Evolutionary conservation across 768 basidiomycete genomes (phyloP), one percentile per base, ranked within the genome.

Genomic region (Wakefieldia striispora): DNA sequence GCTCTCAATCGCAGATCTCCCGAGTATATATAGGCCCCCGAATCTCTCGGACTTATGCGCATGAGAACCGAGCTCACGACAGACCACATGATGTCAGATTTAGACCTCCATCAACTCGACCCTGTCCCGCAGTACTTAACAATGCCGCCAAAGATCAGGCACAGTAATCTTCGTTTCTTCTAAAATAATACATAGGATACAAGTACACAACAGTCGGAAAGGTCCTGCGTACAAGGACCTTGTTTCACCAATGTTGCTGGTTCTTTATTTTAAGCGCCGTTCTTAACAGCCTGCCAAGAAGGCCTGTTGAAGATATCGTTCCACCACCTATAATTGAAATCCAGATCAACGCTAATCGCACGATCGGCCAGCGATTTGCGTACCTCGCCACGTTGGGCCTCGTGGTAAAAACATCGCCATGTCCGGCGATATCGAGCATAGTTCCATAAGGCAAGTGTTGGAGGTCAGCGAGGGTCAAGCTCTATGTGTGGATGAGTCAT

Each of bases 381-480:
- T 27, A 78, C 77, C 76, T 74, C 0, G 68, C 50, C 3, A 81
- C 71, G 51, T 79, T 75, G 7, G 77, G 75, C 55, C 70, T 67
- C 34, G 48, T 61, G 13, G 37, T 17, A 26, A 66, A 53, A 17
- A 79, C 50, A 10, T 71, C 49, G 10, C 67, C 55, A 36, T 55
- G 50, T 1, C 70, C 72, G 1, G 54, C 49, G 1, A 7, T 13
- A 17, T 37, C 47, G 24, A 75, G 54, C 40, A 60, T 20, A n/a
- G 40, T 45, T 17, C 74, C 77, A 42, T 74, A 76, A 0, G 82
- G 75, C 27, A 84, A 60, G 60, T 83, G 82, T 63, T 75, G 76
- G 11, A 85, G 69, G 58, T 85, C 84, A 4, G 78, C 81, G 1
- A 84, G 67, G 7, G 80, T 82, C 45, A 85, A 19, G 24, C 64